A percentile compares a stretch with the other conserved stretches of the same genome.
Conservation (phyloP, 805 yeast species). For the Danielia oregonensis region DNA sequence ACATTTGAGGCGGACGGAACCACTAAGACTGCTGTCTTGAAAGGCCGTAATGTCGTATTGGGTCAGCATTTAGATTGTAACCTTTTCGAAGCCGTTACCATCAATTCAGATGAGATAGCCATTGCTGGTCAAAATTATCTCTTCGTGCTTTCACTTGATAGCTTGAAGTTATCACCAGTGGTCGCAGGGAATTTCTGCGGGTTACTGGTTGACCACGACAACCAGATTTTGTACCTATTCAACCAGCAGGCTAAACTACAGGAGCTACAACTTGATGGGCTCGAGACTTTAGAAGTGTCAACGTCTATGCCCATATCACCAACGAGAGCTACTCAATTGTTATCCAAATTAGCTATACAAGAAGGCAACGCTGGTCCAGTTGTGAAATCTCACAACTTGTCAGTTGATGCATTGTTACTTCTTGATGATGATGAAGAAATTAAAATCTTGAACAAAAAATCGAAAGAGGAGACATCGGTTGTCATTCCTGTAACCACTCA, state of each 20-base stretch:
- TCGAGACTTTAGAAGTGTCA: neutral
- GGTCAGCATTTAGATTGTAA: conserved; percentile 47
- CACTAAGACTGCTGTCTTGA: conserved; percentile 21
- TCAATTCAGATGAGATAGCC: conserved; percentile 35
- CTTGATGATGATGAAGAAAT: neutral
- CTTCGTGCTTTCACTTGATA: conserved; percentile 23
- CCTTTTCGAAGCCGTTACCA: conserved; percentile 40
- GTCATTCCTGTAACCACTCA: neutral
- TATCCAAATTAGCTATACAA: neutral
- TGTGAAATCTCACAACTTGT: neutral
- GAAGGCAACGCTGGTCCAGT: neutral
- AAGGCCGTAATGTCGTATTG: conserved; percentile 58
- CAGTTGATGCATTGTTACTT: neutral
- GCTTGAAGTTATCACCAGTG: conserved; percentile 13
- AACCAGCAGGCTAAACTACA: neutral
- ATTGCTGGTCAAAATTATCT: conserved; percentile 31
- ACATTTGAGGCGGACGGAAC: conserved; percentile 23
- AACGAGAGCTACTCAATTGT: neutral
- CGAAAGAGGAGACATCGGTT: neutral
- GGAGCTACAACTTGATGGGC: neutral
- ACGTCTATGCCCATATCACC: neutral
- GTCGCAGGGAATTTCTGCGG: conserved; percentile 9
- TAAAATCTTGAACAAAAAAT: neutral
- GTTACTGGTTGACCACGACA: conserved; percentile 17
- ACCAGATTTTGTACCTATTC: conserved; percentile 5